Percentiles rank a stretch among this genome's conserved stretches.
Conservation (phyloP, 2,329 filamentous ascomycete genomes). For the Trichoderma semiorbis region DNA sequence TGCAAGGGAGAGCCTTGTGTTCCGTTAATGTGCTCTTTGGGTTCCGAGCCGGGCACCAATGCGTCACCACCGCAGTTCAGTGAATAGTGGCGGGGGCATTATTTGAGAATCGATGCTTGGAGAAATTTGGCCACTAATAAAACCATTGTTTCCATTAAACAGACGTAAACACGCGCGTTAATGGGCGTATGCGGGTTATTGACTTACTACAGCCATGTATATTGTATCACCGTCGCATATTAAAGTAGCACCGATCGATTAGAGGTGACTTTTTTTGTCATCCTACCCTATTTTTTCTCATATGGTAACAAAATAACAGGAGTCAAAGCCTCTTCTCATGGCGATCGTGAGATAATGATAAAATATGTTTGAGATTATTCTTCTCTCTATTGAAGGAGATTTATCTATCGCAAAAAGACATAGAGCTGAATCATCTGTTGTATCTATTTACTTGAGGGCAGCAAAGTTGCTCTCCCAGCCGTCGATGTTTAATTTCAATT, state of each 20-base stretch:
- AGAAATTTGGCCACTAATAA: background rate
- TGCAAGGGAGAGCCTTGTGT: background rate
- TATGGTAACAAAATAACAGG: background rate
- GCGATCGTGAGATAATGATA: background rate
- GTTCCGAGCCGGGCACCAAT: background rate
- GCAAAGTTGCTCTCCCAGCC: background rate
- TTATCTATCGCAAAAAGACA: rapidly evolving
- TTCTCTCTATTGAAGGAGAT: background rate
- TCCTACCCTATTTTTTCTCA: background rate
- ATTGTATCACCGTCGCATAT: background rate
- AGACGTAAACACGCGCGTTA: background rate
- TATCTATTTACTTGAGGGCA: background rate
- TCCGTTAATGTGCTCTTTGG: background rate
- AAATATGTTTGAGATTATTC: background rate
- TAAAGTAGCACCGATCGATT: background rate
- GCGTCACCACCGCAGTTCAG: background rate
- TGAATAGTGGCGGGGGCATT: background rate
- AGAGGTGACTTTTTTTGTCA: rapidly evolving
- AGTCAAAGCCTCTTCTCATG: too few species aligned
- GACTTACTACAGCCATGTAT: background rate
- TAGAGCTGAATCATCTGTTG: too few species aligned
- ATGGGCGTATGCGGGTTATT: background rate
- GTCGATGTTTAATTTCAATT: background rate
- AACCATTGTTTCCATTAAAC: background rate
- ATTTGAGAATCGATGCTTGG: background rate